Conservation (phyloP, 768 basidiomycete genomes). For the Filobasidium floriforme region DNA sequence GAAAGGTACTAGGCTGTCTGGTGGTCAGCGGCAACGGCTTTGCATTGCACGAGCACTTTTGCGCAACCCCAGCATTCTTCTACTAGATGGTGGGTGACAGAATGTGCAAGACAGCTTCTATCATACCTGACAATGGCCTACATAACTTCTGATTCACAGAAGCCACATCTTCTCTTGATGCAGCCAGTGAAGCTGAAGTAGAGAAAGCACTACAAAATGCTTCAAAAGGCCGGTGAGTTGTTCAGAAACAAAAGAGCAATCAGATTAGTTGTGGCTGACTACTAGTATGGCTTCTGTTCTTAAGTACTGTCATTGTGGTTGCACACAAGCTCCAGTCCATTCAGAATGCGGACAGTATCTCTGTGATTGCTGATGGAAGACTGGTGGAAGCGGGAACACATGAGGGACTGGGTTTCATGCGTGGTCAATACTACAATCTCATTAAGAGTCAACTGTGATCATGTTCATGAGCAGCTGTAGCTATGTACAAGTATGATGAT, state of each 20-base stretch:
- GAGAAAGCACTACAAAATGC: constrained; percentile 3
- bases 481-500: too few relatives aligned
- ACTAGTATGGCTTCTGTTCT: too few relatives aligned
- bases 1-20: constrained; percentile 38
- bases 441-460: neutral
- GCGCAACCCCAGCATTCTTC: constrained; percentile 36
- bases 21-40: constrained; percentile 38
- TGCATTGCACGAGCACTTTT: constrained; percentile 42
- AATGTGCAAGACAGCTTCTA: too few relatives aligned
- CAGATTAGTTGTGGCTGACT: neutral
- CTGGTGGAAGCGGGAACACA: constrained; percentile 39
- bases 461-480: too few relatives aligned
- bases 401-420: too few relatives aligned
- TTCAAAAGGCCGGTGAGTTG: neutral
- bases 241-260: too few relatives aligned
- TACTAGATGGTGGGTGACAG: constrained; percentile 32
- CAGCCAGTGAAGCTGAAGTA: constrained; percentile 1
- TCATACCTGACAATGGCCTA: too few relatives aligned
- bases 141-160: too few relatives aligned
- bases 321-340: constrained; percentile 40
- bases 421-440: neutral
- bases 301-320: constrained; percentile 27
- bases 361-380: constrained; percentile 36
- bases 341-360: constrained; percentile 36
- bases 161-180: constrained; percentile 38